Evolutionary conservation across 2,329 filamentous ascomycete species (phyloP).

Genomic region (Lasiodiplodia theobromae): DNA sequence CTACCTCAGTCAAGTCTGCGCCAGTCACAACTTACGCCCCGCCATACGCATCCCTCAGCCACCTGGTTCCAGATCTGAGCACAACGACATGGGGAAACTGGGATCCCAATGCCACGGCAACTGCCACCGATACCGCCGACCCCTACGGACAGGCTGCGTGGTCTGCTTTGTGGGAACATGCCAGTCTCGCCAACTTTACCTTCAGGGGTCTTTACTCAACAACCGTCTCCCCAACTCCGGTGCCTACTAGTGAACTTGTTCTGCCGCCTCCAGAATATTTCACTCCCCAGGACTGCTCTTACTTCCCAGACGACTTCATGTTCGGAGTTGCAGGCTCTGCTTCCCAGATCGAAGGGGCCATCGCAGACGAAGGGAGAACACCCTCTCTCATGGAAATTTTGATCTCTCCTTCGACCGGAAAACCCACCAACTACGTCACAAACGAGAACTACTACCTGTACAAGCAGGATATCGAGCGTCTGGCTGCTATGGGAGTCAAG

Average conservation of each 20-base stretch:
- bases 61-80: conserved; percentile 44
- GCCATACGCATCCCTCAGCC: conserved; percentile 45
- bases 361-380: conserved; percentile 49
- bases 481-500: conserved; percentile 46
- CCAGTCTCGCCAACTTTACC: conserved; percentile 47
- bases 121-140: conserved; percentile 43
- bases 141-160: conserved; percentile 52
- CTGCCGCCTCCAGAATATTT: conserved; percentile 44
- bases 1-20: conserved; percentile 45
- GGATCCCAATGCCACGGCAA: conserved; percentile 45
- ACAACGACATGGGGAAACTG: conserved; percentile 54
- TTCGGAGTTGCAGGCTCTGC: conserved; percentile 53
- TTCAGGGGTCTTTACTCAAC: conserved; percentile 49
- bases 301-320: conserved; percentile 45
- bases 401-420: conserved; percentile 36
- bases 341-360: conserved; percentile 55
- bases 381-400: conserved; percentile 51
- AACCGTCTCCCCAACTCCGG: conserved; percentile 49
- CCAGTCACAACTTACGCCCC: conserved; percentile 46
- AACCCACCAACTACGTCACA: conserved; percentile 37
- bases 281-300: conserved; percentile 38
- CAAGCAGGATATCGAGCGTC: conserved; percentile 53
- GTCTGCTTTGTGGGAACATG: conserved; percentile 46
- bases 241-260: conserved; percentile 45
- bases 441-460: conserved; percentile 57